These are phyloP conservation scores for Picea abies DNA, from an alignment of 83 land plant species.

Conservation along the genomic window DNA sequence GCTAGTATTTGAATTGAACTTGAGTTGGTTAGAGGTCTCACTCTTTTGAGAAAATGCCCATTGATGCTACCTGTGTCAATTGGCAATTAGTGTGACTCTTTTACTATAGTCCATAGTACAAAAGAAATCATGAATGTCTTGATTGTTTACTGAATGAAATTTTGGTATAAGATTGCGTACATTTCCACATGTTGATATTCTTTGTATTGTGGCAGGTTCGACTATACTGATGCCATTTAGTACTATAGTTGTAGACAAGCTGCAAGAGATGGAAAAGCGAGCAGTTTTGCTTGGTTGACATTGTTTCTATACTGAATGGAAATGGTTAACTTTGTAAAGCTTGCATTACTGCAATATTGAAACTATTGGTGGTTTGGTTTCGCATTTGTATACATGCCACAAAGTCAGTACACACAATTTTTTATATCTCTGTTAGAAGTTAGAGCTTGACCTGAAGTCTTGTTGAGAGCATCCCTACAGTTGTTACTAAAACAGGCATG, in stretches of 20 bases:
- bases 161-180: neutral
- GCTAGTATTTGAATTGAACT: neutral
- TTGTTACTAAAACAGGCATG: neutral
- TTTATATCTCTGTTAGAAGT: neutral
- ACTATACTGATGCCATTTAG: neutral
- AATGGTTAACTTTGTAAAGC: neutral
- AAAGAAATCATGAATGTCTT: neutral
- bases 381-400: neutral
- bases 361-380: neutral
- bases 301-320: neutral
- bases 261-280: neutral
- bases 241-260: neutral
- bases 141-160: neutral
- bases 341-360: neutral
- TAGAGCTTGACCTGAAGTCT: neutral
- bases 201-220: slow-evolving; percentile 8
- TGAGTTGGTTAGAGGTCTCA: neutral
- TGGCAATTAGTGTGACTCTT: neutral
- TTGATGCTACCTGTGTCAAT: neutral
- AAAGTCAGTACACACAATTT: neutral
- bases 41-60: neutral
- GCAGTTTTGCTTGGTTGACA: neutral
- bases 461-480: neutral
- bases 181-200: neutral
- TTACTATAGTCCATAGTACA: neutral